A percentile compares a stretch with the other conserved stretches of the same genome.
These are phyloP conservation scores for Pseudoscleropodium purum DNA, from an alignment of 225 moss, liverwort and hornwort species.

Conservation along the genomic window DNA sequence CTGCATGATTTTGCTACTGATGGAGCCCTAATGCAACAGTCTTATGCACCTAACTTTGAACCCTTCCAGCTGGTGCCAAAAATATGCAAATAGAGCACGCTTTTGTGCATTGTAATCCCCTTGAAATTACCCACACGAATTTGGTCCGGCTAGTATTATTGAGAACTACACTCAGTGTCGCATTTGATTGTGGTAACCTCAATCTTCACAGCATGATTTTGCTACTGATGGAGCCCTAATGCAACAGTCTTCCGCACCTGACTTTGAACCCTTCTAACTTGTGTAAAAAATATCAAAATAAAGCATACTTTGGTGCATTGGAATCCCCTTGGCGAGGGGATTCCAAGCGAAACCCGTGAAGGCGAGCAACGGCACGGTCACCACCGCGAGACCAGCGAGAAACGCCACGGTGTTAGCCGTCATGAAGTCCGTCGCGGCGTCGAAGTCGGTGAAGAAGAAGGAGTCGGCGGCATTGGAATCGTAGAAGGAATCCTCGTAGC, in stretches of 20 bases:
- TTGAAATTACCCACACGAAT: too few species aligned
- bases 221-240: not conserved
- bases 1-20: not conserved
- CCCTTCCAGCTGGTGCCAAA: not conserved
- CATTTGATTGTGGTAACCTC: not conserved
- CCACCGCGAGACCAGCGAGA: conserved; percentile 40
- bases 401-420: conserved; percentile 52
- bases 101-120: not conserved
- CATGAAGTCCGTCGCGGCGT: conserved; percentile 33
- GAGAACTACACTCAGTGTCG: not conserved
- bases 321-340: not conserved
- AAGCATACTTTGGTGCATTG: not conserved
- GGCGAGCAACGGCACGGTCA: conserved; percentile 42
- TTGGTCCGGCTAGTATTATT: not conserved
- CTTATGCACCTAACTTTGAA: not conserved
- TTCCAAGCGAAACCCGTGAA: too few species aligned
- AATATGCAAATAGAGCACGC: not conserved
- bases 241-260: not conserved
- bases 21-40: not conserved
- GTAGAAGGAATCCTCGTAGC: conserved; percentile 8
- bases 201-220: not conserved
- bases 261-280: not conserved
- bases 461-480: not conserved
- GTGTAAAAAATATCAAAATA: not conserved
- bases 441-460: conserved; percentile 11